Conservation (phyloP, 2,329 filamentous ascomycete genomes). For the Juglanconis oblonga region DNA sequence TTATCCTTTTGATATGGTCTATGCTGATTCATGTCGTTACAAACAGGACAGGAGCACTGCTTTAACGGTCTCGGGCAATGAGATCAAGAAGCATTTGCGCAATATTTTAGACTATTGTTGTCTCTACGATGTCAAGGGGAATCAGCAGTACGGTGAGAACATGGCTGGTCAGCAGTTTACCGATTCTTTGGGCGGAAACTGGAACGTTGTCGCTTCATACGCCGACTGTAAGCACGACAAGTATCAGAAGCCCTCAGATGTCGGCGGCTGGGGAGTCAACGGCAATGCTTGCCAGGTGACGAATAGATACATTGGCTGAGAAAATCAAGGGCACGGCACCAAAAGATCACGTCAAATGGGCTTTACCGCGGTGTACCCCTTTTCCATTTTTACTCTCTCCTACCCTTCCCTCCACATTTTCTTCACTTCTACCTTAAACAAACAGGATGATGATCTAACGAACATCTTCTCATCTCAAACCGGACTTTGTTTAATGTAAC, state of each 20-base stretch:
- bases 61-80: background rate
- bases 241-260: background rate
- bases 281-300: background rate
- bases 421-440: background rate
- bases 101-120: background rate
- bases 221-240: background rate
- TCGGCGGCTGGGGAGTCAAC: background rate
- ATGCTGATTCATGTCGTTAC: background rate
- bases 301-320: background rate
- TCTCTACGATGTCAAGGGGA: background rate
- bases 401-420: background rate
- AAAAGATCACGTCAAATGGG: no score
- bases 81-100: background rate
- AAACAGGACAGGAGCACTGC: background rate
- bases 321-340: no score
- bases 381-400: background rate
- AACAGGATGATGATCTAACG: background rate
- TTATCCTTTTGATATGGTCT: background rate
- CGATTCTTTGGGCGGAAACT: background rate
- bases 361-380: background rate
- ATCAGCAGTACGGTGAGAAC: background rate
- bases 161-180: constrained; percentile 2
- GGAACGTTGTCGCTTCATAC: background rate
- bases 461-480: background rate
- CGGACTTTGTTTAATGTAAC: background rate